These are phyloP conservation scores for Rhododendron vialii DNA, from an alignment of 148 eudicot species.

Conservation along the genomic window DNA sequence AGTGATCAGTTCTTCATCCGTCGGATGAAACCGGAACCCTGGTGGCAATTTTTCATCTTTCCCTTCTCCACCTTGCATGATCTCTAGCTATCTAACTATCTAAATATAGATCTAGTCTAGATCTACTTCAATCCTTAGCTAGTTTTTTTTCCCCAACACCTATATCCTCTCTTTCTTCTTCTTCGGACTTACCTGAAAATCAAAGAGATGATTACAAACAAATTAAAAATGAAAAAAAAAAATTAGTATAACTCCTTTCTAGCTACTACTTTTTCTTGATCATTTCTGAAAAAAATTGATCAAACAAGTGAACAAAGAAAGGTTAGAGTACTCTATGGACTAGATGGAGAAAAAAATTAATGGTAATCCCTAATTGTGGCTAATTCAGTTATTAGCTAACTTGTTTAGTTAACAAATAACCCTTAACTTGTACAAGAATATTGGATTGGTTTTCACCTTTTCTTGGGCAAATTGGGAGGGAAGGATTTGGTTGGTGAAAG, in stretches of 20 bases:
- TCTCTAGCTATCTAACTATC: not conserved
- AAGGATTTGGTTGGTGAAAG: constrained; percentile 10
- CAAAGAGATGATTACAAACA: not conserved
- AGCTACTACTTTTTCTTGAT: not conserved
- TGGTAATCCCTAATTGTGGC: not conserved
- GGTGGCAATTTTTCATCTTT: constrained; percentile 69
- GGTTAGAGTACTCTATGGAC: not conserved
- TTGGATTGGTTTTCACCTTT: constrained; percentile 7
- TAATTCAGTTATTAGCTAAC: constrained; percentile 11
- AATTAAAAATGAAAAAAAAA: not conserved
- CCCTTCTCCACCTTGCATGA: constrained; percentile 27
- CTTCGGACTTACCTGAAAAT: not conserved
- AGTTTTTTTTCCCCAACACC: not conserved
- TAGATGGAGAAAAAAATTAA: not conserved
- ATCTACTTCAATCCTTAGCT: not conserved
- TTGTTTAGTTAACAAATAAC: not conserved
- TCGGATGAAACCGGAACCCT: constrained; percentile 80
- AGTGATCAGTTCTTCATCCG: constrained; percentile 77
- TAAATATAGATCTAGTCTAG: not conserved
- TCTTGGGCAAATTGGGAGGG: not conserved
- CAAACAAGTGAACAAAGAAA: not conserved
- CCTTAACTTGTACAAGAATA: not conserved
- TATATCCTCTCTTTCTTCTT: not conserved
- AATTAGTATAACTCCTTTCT: not conserved
- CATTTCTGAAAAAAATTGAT: not conserved